phyloP scores from a whole-genome alignment of 345 rosid species.

The Reutealis trisperma region DNA sequence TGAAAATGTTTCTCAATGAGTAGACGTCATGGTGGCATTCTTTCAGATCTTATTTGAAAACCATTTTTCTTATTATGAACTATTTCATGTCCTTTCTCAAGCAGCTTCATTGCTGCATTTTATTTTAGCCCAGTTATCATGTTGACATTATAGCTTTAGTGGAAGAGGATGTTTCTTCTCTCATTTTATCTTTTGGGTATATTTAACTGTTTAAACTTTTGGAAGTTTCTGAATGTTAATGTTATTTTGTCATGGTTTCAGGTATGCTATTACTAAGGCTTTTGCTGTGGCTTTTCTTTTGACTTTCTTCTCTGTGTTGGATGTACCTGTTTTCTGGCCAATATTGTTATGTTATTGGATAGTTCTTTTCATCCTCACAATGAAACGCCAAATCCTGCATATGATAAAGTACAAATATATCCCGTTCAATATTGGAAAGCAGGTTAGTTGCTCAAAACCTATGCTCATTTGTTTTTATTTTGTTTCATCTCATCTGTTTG shows the following conservation, averaged over 20 bases:
- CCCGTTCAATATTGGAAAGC: slow-evolving; percentile 72
- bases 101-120: neutral
- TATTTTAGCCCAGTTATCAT: neutral
- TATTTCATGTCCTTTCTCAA: neutral
- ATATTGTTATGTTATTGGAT: slow-evolving; percentile 78
- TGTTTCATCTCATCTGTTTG: neutral
- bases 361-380: slow-evolving; percentile 69
- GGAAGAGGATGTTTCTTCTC: too few species aligned
- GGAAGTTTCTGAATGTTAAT: neutral
- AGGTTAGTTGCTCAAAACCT: slow-evolving; percentile 40
- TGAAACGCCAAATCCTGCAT: slow-evolving; percentile 79
- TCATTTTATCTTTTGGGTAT: neutral
- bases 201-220: neutral
- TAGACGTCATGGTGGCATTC: neutral
- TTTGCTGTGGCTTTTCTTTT: slow-evolving; percentile 70
- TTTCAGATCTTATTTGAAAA: neutral
- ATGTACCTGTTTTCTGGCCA: slow-evolving; percentile 90
- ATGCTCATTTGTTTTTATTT: neutral
- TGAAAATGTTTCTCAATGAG: too few species aligned
- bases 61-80: neutral
- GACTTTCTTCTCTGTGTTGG: slow-evolving; percentile 83
- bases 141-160: neutral
- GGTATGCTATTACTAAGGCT: slow-evolving; percentile 82
- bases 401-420: slow-evolving; percentile 87
- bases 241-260: slow-evolving; percentile 32